Conservation (phyloP, 371 early-diverging fungal genomes). For the Mortierella sp. region DNA sequence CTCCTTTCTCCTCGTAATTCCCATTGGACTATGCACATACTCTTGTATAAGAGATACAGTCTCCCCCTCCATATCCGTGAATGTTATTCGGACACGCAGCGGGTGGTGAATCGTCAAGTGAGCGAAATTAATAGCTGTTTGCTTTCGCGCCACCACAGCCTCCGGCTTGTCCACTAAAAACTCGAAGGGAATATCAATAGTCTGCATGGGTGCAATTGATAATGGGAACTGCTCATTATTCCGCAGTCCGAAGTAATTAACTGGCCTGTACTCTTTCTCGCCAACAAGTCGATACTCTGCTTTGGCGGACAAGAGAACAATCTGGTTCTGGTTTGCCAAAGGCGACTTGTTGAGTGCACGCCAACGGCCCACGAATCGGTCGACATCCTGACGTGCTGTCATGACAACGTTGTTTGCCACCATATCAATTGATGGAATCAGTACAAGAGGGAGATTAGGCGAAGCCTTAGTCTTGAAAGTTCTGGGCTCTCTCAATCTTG, state of each 20-base stretch:
- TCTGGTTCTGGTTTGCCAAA: slow-evolving; percentile 27
- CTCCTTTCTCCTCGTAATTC: slow-evolving; percentile 15
- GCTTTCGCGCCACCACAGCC: background rate
- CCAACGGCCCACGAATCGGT: slow-evolving; percentile 41
- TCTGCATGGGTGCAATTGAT: slow-evolving; percentile 45
- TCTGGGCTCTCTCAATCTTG: slow-evolving; percentile 32
- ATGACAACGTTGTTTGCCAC: slow-evolving; percentile 38
- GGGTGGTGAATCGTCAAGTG: slow-evolving; percentile 45
- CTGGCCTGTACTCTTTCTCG: slow-evolving; percentile 47
- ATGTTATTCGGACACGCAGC: slow-evolving; percentile 53
- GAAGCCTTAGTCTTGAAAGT: slow-evolving; percentile 33
- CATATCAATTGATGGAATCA: slow-evolving; percentile 38
- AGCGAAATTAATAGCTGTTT: background rate
- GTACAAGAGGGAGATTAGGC: slow-evolving; percentile 21
- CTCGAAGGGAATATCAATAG: slow-evolving; percentile 42
- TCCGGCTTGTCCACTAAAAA: slow-evolving; percentile 23
- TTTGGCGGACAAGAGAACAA: slow-evolving; percentile 40
- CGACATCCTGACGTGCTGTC: slow-evolving; percentile 27
- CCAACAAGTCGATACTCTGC: slow-evolving; percentile 61
- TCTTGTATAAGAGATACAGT: slow-evolving; percentile 45
- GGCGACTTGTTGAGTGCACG: slow-evolving; percentile 54
- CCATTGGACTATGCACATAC: slow-evolving; percentile 48
- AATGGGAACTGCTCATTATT: slow-evolving; percentile 37
- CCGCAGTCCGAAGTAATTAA: slow-evolving; percentile 20
- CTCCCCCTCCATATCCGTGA: slow-evolving; percentile 58